These are phyloP conservation scores for Podospora appendiculata DNA, from an alignment of 495 filamentous ascomycete genomes.

Conservation along the genomic window DNA sequence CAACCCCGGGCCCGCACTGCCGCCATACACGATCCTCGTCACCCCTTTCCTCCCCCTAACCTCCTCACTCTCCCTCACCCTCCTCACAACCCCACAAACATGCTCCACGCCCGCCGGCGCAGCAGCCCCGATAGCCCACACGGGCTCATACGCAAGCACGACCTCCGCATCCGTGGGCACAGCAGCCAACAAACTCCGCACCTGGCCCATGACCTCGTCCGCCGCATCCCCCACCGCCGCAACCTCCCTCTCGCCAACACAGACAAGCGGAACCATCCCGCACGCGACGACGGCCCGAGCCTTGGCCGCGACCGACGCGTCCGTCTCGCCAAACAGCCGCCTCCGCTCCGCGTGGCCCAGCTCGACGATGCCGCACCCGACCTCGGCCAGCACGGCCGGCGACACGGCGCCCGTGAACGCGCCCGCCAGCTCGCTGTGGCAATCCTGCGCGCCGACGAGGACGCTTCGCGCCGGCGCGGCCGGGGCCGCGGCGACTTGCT, in stretches of 20 bases:
- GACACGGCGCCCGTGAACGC: slow-evolving; percentile 75
- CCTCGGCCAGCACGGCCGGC: slow-evolving; percentile 51
- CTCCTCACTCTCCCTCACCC: slow-evolving; percentile 42
- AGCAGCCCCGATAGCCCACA: slow-evolving; percentile 77
- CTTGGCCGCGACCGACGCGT: slow-evolving; percentile 55
- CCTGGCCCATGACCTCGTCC: slow-evolving; percentile 55
- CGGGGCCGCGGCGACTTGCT: slow-evolving; percentile 37
- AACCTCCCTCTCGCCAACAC: slow-evolving; percentile 58
- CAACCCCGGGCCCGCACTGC: slow-evolving; percentile 70
- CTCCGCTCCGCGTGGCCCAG: slow-evolving; percentile 73
- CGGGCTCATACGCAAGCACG: slow-evolving; percentile 80
- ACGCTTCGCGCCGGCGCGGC: slow-evolving; percentile 27
- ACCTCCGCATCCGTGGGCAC: slow-evolving; percentile 56
- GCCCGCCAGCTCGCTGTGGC: slow-evolving; percentile 55
- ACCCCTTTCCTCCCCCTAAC: slow-evolving; percentile 36
- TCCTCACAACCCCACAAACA: slow-evolving; percentile 60
- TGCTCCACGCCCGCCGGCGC: slow-evolving; percentile 66
- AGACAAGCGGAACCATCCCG: slow-evolving; percentile 69
- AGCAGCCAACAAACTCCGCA: slow-evolving; percentile 51
- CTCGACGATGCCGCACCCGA: slow-evolving; percentile 65
- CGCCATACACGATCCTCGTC: slow-evolving; percentile 69
- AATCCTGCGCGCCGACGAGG: slow-evolving; percentile 69
- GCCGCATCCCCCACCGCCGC: slow-evolving; percentile 46
- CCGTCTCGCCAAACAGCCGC: slow-evolving; percentile 63
- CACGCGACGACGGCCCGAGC: slow-evolving; percentile 57